Base-by-base conservation (phyloP, 805 yeast species). In the Yamadazyma tumulicola region DNA sequence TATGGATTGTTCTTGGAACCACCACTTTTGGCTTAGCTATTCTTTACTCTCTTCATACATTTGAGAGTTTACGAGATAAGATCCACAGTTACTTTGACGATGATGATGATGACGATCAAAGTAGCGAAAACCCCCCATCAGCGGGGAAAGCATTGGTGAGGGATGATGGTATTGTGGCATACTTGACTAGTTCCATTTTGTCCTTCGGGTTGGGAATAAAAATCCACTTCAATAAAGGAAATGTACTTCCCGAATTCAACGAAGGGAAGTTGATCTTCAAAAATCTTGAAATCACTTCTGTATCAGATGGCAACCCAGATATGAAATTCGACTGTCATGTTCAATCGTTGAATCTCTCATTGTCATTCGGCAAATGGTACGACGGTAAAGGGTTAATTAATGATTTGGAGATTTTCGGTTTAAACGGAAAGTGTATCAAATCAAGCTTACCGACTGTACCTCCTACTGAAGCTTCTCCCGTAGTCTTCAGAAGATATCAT, bases 1-100 rank as follows among this genome's bases (percentile, higher is more conserved):
- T 75, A 23, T 75, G 79, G 79, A 59, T 75, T 12, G 49, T 74
- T 10, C 55, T 75, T 35, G 81, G 81, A 3, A 75, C 81, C 3
- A 75, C 81, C 6, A 75, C 80, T 1, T 75, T 75, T 48, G 68
- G 67, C 6, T 67, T 77, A 23, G 59, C 66, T 20, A 41, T 68
- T 5, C 60, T 75, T 49, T 73, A 74, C 46, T 45, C 69, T 1
- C 51, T 71, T 4, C 68, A 75, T 42, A 43, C 59, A 8, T 51
- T 55, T 33, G 67, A 64, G 26, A 54, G 52, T 22, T 32, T 55
- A 13, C 40, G 54, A 43, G 43, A 51, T 14, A 43, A 42, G 10
- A 31, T 60, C 19, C 37, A 28, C 18, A 48, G 41, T 7, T 41
- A 37, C 22, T 38, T 41, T 18, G 11, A 34, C 10, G 55, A 55